Conservation (phyloP, 371 early-diverging fungal genomes). For the Mucor lusitanicus region DNA sequence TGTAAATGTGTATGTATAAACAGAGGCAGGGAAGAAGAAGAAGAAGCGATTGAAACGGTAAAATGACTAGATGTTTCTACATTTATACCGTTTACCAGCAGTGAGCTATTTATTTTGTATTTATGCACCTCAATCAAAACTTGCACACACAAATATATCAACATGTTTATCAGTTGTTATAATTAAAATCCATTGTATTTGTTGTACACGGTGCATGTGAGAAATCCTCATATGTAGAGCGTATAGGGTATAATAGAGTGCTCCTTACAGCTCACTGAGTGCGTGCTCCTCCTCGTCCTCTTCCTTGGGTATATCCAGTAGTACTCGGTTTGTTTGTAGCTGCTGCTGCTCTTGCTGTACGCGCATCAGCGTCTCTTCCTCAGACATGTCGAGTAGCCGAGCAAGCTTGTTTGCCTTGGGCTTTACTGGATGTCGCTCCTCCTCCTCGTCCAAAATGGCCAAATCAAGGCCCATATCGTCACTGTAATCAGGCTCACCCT, state of each 20-base stretch:
- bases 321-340: neutral
- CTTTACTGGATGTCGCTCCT: neutral
- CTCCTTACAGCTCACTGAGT: neutral
- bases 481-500: conserved; percentile 21
- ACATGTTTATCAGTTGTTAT: conserved; percentile 3
- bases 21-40: neutral
- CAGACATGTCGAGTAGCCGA: conserved; percentile 36
- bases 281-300: neutral
- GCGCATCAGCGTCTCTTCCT: conserved; percentile 20
- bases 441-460: conserved; percentile 25
- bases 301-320: neutral
- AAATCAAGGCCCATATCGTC: conserved; percentile 45
- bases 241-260: neutral
- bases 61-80: neutral
- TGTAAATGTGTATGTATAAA: neutral
- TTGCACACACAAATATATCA: neutral
- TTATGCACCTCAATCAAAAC: neutral
- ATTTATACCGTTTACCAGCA: neutral
- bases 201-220: neutral
- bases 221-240: neutral
- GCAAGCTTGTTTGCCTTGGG: conserved; percentile 27
- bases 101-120: neutral
- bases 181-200: neutral
- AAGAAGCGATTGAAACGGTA: neutral
- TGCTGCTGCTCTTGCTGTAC: neutral